Evolutionary conservation across 2,329 filamentous ascomycete genomes (phyloP), one percentile per base, ranked within the genome.

Genomic region (Talaromyces verruculosus): DNA sequence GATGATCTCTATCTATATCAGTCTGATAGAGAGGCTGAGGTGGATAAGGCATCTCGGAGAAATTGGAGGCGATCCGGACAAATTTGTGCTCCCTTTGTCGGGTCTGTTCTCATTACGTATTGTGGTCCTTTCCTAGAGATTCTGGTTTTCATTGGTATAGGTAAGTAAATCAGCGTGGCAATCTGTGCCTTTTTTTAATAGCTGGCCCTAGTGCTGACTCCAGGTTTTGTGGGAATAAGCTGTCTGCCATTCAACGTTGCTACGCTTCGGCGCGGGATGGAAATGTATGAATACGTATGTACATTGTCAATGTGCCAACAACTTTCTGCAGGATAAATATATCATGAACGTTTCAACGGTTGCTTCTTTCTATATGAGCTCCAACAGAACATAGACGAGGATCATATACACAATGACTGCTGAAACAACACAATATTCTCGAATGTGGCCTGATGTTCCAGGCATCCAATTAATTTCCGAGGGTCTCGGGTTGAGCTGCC

Each of bases 401-500:
- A n/a, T n/a, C n/a, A n/a, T n/a, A n/a, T n/a, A n/a, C n/a, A n/a
- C n/a, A n/a, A n/a, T n/a, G n/a, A n/a, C n/a, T n/a, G n/a, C n/a
- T n/a, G n/a, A n/a, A n/a, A n/a, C n/a, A n/a, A n/a, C n/a, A n/a
- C n/a, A n/a, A n/a, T n/a, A n/a, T n/a, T n/a, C n/a, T n/a, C n/a
- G n/a, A n/a, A n/a, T n/a, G 30, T 41, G 3, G 53, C 53, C 53
- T 57, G n/a, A 39, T 37, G 5, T 17, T 7, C 25, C 53, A 57
- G 61, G 49, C 61, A 45, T 2, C 61, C 6, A 17, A 41, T 41
- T 3, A 6, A 53, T 6, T n/a, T 51, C 30, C 25, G 33, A 13
- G 57, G 33, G n/a, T n/a, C n/a, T 61, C 64, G 64, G 58, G 64
- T 65, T 65, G 58, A 65, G 58, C 64, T 65, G 64, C 58, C 64